phyloP scores from a whole-genome alignment of 2,329 filamentous ascomycete genomes.

The Clarireedia monteithiana region DNA sequence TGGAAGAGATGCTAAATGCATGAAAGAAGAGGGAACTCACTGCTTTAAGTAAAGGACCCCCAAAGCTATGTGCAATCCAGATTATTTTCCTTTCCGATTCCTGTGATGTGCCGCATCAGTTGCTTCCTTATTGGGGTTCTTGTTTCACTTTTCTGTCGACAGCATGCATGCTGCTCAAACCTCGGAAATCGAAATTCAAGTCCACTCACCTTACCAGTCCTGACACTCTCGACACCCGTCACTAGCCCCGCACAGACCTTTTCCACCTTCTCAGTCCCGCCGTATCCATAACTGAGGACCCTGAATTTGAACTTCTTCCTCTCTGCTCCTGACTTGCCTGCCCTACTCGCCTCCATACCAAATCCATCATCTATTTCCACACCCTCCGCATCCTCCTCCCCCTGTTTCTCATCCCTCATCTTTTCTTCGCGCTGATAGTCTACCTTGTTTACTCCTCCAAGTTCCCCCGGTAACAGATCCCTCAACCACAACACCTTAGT shows the following conservation, averaged over 20 bases:
- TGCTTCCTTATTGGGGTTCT: no score
- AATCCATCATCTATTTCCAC: no score
- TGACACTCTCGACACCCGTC: neutral
- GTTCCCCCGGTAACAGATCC: neutral
- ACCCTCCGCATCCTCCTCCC: no score
- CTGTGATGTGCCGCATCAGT: neutral
- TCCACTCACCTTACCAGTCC: neutral
- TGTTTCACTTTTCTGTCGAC: neutral
- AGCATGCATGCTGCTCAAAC: neutral
- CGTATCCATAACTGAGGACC: conserved; percentile 4
- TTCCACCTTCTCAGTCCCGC: neutral
- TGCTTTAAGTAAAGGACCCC: neutral
- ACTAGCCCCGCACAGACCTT: neutral
- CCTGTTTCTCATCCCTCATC: neutral
- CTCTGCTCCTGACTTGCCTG: neutral
- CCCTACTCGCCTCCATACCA: neutral
- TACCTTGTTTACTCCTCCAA: neutral
- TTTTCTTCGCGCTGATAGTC: neutral
- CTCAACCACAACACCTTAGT: conserved; percentile 1
- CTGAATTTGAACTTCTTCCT: neutral
- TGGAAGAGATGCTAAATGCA: no score
- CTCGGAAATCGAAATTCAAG: neutral
- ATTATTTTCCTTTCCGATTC: neutral
- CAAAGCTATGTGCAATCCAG: conserved; percentile 4
- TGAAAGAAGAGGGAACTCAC: neutral